Evolutionary conservation across 805 yeast genomes (phyloP), one percentile per base, ranked within the genome.

Genomic region (Pichia kluyveri): DNA sequence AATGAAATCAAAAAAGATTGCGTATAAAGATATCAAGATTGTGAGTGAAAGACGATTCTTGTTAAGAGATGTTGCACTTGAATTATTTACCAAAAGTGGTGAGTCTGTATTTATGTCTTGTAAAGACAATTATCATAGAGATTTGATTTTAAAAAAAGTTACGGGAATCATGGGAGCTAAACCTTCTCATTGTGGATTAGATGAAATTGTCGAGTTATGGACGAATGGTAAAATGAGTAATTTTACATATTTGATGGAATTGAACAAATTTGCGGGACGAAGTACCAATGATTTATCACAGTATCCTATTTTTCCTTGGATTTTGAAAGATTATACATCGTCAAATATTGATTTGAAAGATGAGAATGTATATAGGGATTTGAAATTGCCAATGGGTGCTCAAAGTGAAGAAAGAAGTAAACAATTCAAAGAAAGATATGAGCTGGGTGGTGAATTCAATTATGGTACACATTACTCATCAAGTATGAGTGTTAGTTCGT

Each of bases 381-480:
- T 88, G 26, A 74, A 86, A 0, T 86, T 85, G 57, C 96, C 96
- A 1, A 89, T 88, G 96, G 96, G 96, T 1, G 95, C 90, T 0
- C 96, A 88, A 60, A 69, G 79, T 2, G 60, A 62, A 2, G 70
- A 69, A 2, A 69, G 96, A 49, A 86, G 81, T 2, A 54, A 59
- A 0, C 79, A 79, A 56, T 88, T 87, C 56, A 66, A 69, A 43
- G 93, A 86, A 48, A 65, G 96, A 46, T 89, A 72, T 56, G 82
- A 82, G 19, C 89, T 95, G 0, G 50, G 57, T 0, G 88, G 89
- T 0, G 86, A 96, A 0, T 88, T 88, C 63, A 96, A 88, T 61
- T 88, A 88, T 58, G 96, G 96, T 2, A 89, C 96, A 0, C 96
- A 88, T 62, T 88, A 88, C 60, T 87, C 96, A 0, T 86, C 95